phyloP scores from a whole-genome alignment of 169 alveolate species.

The Plasmodium cynomolgi region DNA sequence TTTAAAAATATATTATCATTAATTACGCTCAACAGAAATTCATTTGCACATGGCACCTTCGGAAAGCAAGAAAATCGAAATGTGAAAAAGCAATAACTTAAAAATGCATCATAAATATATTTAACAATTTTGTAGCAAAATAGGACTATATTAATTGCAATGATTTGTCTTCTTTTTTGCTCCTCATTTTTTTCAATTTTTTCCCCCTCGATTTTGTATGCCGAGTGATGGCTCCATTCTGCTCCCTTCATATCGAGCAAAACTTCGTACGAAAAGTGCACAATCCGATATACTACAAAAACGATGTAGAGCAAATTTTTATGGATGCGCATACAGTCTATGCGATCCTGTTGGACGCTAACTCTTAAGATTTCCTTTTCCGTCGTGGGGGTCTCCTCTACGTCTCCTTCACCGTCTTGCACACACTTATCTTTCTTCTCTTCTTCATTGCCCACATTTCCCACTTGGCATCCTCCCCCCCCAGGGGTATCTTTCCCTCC shows the following conservation, averaged over 20 bases:
- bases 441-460: not conserved
- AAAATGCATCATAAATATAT: slow-evolving; percentile 55
- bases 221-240: not conserved
- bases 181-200: slow-evolving; percentile 2
- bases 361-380: slow-evolving; percentile 6
- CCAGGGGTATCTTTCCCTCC: not conserved
- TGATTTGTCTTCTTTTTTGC: slow-evolving; percentile 11
- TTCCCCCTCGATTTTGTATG: not conserved
- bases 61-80: slow-evolving; percentile 40
- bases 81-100: slow-evolving; percentile 60
- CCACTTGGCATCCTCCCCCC: not conserved
- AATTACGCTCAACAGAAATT: slow-evolving; percentile 22
- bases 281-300: slow-evolving; percentile 36
- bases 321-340: slow-evolving; percentile 59
- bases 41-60: slow-evolving; percentile 25
- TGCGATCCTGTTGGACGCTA: not conserved
- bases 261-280: slow-evolving; percentile 21
- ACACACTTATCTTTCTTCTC: not conserved
- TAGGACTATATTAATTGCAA: slow-evolving; percentile 20
- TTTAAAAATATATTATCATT: slow-evolving; percentile 63
- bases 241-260: slow-evolving; percentile 16
- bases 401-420: not conserved
- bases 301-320: slow-evolving; percentile 30
- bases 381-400: not conserved
- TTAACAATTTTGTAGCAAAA: slow-evolving; percentile 55